These are phyloP conservation scores for Penicillium argentinense DNA, from an alignment of 495 filamentous ascomycete species.

Conservation along the genomic window DNA sequence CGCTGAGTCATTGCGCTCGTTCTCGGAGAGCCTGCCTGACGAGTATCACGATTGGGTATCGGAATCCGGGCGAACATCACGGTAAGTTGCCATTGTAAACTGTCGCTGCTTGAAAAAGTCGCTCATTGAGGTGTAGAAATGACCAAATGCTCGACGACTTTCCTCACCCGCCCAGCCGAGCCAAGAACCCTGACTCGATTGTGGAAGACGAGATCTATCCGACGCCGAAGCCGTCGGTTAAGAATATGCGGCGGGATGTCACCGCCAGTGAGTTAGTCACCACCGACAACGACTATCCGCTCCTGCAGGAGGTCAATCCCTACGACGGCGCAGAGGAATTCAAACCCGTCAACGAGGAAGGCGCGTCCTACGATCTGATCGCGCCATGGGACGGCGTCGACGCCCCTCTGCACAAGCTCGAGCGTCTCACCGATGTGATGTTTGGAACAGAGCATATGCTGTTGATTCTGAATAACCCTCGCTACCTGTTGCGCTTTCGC, in stretches of 20 bases:
- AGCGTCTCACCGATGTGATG: slow-evolving; percentile 60
- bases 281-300: slow-evolving; percentile 19
- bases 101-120: not conserved
- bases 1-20: slow-evolving; percentile 23
- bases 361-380: slow-evolving; percentile 31
- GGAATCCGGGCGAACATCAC: slow-evolving; percentile 21
- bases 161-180: slow-evolving; percentile 17
- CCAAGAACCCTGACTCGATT: slow-evolving; percentile 20
- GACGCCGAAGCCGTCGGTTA: slow-evolving; percentile 18
- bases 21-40: slow-evolving; percentile 19
- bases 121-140: slow-evolving; percentile 6
- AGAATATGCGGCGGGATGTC: slow-evolving; percentile 26
- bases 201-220: slow-evolving; percentile 22
- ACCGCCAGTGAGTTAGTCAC: slow-evolving; percentile 4
- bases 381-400: slow-evolving; percentile 27
- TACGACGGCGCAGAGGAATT: slow-evolving; percentile 26
- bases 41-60: slow-evolving; percentile 29
- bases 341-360: slow-evolving; percentile 28
- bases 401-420: slow-evolving; percentile 45
- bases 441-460: slow-evolving; percentile 66
- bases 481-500: slow-evolving; percentile 62
- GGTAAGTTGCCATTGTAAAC: slow-evolving; percentile 11
- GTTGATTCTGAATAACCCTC: slow-evolving; percentile 59
- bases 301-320: slow-evolving; percentile 28
- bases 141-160: slow-evolving; percentile 28